Conservation (phyloP, 768 basidiomycete species). For the Cyathus striatus region DNA sequence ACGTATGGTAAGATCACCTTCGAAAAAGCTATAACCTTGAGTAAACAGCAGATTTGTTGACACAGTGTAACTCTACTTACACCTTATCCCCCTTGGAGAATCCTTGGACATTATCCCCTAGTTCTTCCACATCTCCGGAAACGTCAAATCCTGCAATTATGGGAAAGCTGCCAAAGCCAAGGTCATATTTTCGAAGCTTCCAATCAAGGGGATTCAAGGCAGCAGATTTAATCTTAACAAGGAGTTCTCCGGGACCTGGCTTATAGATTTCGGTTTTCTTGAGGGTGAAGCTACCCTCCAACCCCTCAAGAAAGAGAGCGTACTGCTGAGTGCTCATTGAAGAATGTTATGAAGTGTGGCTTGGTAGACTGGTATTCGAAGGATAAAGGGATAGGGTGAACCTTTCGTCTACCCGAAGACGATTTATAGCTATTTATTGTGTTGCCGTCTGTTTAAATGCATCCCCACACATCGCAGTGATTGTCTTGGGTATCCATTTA, state of each 20-base stretch:
- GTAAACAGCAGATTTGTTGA: not conserved
- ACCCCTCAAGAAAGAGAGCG: too few relatives aligned
- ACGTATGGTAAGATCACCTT: not conserved
- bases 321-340: too few relatives aligned
- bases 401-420: too few relatives aligned
- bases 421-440: too few relatives aligned
- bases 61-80: slow-evolving; percentile 5
- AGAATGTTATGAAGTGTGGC: too few relatives aligned
- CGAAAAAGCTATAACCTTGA: not conserved
- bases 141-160: slow-evolving; percentile 9
- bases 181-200: slow-evolving; percentile 12
- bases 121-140: slow-evolving; percentile 10
- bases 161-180: slow-evolving; percentile 8
- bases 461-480: too few relatives aligned
- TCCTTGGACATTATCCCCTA: slow-evolving; percentile 8
- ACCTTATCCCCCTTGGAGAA: slow-evolving; percentile 11
- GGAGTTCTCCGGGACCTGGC: slow-evolving; percentile 12
- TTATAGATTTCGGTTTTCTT: not conserved
- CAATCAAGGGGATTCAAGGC: slow-evolving; percentile 17
- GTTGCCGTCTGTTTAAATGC: too few relatives aligned
- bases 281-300: too few relatives aligned
- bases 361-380: too few relatives aligned
- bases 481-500: too few relatives aligned
- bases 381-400: too few relatives aligned
- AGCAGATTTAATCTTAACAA: slow-evolving; percentile 14